phyloP scores from a whole-genome alignment of 345 rosid genomes.

The Gossypium turneri region DNA sequence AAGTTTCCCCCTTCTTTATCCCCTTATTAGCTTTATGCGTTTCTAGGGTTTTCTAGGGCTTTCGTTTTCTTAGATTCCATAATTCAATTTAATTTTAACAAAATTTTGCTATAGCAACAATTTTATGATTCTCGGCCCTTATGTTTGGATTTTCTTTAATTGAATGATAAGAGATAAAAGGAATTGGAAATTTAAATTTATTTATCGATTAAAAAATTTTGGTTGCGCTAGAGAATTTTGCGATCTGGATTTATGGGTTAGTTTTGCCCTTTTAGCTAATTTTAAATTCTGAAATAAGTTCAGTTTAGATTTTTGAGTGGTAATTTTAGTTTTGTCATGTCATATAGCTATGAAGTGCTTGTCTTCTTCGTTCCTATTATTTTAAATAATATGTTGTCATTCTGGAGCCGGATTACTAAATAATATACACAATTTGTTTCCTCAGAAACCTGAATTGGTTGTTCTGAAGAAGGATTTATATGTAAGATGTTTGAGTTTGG shows the following conservation, averaged over 20 bases:
- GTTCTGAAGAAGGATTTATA: too few species aligned
- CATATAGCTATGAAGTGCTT: background rate
- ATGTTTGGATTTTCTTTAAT: background rate
- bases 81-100: background rate
- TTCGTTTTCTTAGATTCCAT: background rate
- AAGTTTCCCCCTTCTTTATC: conserved; percentile 23
- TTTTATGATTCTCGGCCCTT: background rate
- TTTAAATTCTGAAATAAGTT: background rate
- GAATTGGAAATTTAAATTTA: background rate
- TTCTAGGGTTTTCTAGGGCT: conserved; percentile 13
- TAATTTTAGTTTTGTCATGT: background rate
- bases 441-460: background rate
- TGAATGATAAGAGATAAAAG: background rate
- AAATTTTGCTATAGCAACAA: too few species aligned
- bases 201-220: background rate
- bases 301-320: background rate
- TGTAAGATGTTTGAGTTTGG: background rate
- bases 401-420: background rate
- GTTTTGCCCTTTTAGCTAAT: background rate
- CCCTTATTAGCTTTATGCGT: background rate
- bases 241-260: background rate
- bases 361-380: background rate
- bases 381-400: background rate
- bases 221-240: background rate
- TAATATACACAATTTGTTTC: background rate